Conservation (phyloP, 352 stramenopile species). For the Phytophthora lateralis region DNA sequence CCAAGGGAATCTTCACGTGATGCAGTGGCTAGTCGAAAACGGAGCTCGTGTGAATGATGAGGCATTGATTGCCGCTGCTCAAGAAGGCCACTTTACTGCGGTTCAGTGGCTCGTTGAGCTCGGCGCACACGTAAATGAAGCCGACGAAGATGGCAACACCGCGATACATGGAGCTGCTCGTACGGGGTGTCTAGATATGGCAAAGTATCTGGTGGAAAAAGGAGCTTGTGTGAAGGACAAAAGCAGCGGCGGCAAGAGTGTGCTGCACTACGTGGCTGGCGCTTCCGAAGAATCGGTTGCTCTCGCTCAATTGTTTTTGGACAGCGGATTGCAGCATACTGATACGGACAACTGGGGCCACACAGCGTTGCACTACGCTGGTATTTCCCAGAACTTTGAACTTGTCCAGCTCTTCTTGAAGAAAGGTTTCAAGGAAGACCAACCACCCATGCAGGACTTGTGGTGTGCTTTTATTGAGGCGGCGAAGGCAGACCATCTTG, state of each 20-base stretch:
- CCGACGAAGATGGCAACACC: background rate
- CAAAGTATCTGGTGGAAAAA: background rate
- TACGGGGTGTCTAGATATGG: background rate
- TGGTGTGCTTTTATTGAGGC: background rate
- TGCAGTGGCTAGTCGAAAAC: constrained; percentile 6
- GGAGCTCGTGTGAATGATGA: constrained; percentile 1
- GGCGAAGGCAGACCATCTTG: background rate
- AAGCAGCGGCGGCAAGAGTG: background rate
- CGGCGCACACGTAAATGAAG: background rate
- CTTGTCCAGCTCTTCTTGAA: background rate
- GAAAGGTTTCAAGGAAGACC: background rate
- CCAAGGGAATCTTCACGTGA: background rate
- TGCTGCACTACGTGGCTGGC: constrained; percentile 1
- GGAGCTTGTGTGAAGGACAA: background rate
- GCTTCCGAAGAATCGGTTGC: background rate
- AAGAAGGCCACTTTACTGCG: background rate
- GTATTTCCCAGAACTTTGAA: background rate
- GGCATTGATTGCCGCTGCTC: background rate
- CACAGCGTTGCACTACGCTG: constrained; percentile 7
- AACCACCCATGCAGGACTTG: background rate
- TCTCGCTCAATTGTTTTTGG: too few relatives aligned
- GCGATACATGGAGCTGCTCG: background rate
- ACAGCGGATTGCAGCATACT: background rate
- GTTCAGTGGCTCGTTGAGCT: constrained; percentile 6
- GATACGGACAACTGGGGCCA: background rate